Evolutionary conservation across 2,329 filamentous ascomycete species (phyloP).

Genomic region (Pseudocercospora vitis): DNA sequence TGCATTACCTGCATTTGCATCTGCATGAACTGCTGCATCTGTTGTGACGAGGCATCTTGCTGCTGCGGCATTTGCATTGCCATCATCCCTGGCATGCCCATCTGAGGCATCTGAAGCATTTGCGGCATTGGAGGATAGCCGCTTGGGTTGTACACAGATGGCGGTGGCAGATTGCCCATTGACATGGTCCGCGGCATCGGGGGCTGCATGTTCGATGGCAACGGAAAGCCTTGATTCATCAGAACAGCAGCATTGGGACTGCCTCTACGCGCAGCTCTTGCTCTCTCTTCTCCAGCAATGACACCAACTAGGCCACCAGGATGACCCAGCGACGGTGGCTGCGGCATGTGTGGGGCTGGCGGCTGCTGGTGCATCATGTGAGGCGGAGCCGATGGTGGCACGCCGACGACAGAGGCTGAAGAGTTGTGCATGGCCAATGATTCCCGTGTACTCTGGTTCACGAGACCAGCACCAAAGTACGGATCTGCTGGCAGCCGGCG

Average conservation of each 20-base stretch:
- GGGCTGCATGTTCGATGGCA: constrained; percentile 35
- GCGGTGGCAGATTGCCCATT: constrained; percentile 35
- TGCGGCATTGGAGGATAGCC: constrained; percentile 30
- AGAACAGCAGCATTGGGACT: constrained; percentile 62
- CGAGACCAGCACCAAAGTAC: constrained; percentile 75
- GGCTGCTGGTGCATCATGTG: constrained; percentile 16
- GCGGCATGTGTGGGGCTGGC: constrained; percentile 25
- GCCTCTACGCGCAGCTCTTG: constrained; percentile 72
- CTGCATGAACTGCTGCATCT: constrained; percentile 42
- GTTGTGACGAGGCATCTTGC: constrained; percentile 31
- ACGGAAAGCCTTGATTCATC: constrained; percentile 28
- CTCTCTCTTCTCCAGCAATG: constrained; percentile 81
- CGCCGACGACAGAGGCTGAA: constrained; percentile 42
- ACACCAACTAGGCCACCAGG: constrained; percentile 83
- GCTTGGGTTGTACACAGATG: constrained; percentile 30
- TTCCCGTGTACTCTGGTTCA: constrained; percentile 71
- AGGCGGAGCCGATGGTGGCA: constrained; percentile 28
- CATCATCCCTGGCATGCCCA: constrained; percentile 30
- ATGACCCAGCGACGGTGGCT: constrained; percentile 45
- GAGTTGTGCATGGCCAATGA: constrained; percentile 63
- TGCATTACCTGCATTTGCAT: constrained; percentile 44
- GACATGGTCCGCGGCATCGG: constrained; percentile 38
- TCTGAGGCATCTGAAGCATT: constrained; percentile 31
- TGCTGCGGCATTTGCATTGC: constrained; percentile 24
- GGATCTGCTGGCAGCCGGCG: constrained; percentile 80